Evolutionary conservation across 2,329 filamentous ascomycete species (phyloP).

Genomic region (Beauveria sp.): DNA sequence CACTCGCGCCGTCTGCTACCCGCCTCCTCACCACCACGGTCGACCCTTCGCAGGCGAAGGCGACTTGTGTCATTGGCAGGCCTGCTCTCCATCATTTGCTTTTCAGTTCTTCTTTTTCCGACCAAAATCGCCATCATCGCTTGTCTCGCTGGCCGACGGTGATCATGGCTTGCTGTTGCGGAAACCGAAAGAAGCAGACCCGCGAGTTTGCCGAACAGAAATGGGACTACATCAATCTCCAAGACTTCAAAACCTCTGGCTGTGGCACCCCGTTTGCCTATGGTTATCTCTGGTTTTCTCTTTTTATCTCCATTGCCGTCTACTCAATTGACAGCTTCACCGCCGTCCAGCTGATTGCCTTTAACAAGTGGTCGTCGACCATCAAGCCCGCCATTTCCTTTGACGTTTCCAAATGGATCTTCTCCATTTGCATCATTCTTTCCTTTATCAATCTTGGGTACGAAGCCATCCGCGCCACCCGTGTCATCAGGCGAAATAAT

Average conservation of each 20-base stretch:
- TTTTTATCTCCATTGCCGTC: constrained; percentile 71
- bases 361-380: constrained; percentile 80
- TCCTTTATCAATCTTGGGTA: constrained; percentile 77
- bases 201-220: constrained; percentile 75
- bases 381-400: constrained; percentile 73
- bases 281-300: constrained; percentile 72
- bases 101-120: constrained; percentile 3
- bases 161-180: constrained; percentile 52
- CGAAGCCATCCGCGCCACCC: constrained; percentile 70
- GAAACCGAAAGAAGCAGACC: constrained; percentile 51
- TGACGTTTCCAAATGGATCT: constrained; percentile 85
- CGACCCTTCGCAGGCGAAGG: constrained; percentile 11
- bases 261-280: constrained; percentile 75
- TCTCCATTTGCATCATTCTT: constrained; percentile 82
- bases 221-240: constrained; percentile 78
- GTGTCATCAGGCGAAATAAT: constrained; percentile 75
- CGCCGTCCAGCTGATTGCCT: constrained; percentile 80
- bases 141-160: constrained; percentile 11
- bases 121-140: not conserved
- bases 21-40: not conserved
- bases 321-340: constrained; percentile 91
- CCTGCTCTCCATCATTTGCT: constrained; percentile 19
- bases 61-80: constrained; percentile 36
- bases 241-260: constrained; percentile 78
- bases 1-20: not conserved